These are phyloP conservation scores for Solanum medicagineum DNA, from an alignment of 257 asterid genomes.

Conservation along the genomic window DNA sequence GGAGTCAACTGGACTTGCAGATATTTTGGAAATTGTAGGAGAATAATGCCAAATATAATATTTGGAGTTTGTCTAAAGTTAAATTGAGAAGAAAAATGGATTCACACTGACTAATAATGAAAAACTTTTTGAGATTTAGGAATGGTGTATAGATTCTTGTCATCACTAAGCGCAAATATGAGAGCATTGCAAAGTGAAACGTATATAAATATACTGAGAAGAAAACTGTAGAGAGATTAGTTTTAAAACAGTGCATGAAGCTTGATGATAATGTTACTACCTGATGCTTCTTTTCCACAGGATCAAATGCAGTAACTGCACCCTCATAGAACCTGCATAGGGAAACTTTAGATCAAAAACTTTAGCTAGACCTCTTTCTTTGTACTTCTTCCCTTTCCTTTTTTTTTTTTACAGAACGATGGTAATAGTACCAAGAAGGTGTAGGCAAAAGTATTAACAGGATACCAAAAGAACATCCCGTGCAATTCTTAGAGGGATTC, in stretches of 20 bases:
- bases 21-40: neutral
- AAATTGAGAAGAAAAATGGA: neutral
- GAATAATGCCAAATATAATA: neutral
- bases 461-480: neutral
- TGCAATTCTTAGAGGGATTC: neutral
- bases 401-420: neutral
- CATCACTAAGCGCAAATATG: neutral
- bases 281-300: constrained; percentile 25
- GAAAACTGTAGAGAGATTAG: neutral
- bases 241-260: neutral
- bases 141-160: neutral
- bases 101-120: neutral
- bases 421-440: neutral
- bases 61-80: neutral
- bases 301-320: constrained; percentile 28
- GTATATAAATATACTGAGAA: neutral
- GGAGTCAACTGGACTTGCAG: neutral
- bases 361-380: neutral
- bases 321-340: constrained; percentile 43
- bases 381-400: neutral
- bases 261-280: constrained; percentile 9
- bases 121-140: neutral
- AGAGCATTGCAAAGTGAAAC: neutral
- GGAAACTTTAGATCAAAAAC: neutral
- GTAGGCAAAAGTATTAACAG: neutral